Evolutionary conservation across 176 grass and related monocot genomes (phyloP), one percentile per base, ranked within the genome.

Genomic region (Aegilops tauschii): DNA sequence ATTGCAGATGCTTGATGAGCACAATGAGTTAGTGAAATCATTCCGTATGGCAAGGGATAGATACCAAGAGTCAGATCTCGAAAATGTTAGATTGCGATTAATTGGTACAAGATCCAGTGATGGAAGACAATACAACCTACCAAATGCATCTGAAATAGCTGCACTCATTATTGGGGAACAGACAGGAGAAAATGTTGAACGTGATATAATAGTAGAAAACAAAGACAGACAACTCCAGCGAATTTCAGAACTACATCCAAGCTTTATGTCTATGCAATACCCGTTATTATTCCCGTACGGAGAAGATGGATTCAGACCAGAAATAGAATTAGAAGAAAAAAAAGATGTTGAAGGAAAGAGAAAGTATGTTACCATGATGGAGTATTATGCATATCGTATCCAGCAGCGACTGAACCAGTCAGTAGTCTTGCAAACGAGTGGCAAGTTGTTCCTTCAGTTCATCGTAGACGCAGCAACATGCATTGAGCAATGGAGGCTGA

Each of bases 191-290:
- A 14, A 44, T 25, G 12, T n/a, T 0, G 40, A 68, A 69, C 25
- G 70, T 18, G 23, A 85, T 54, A 85, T 85, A 71, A 67, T 89
- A 42, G 44, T 89, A 4, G 67, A 89, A 73, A 35, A 37, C 3
- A 80, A 85, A 31, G 78, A 83, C 5, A 65, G 30, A 20, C 1
- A 36, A 8, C 40, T 89, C 0, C 21, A 89, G 8, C 27, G 63
- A 80, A 89, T 84, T n/a, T 77, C 14, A 0, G 47, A 83, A 17
- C 2, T 89, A 3, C 87, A 84, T 32, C 73, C 80, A 36, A 85
- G 61, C 29, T 85, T 70, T 49, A 84, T 84, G 80, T 30, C 87
- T 47, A 71, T 89, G 87, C 58, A 84, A 79, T 89, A 85, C 39
- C 81, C 70, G 1, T 72, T 89, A 7, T 16, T 71, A 39, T 71